A percentile compares a stretch with the other conserved stretches of the same genome.
Conservation (phyloP, 2,329 filamentous ascomycete genomes). For the Colletotrichum coccodes region DNA sequence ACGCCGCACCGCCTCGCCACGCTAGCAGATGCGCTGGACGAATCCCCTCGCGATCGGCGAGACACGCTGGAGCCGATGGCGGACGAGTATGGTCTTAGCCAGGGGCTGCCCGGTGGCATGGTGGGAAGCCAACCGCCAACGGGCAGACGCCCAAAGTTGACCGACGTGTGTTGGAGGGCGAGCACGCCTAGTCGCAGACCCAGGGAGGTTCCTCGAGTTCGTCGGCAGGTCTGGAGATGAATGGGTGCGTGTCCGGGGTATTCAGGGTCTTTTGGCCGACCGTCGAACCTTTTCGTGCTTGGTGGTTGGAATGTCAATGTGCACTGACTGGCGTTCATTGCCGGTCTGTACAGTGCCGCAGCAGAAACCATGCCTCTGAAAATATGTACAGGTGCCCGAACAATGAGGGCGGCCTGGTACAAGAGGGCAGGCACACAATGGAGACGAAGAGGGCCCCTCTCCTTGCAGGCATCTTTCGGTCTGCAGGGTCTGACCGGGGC, state of each 20-base stretch:
- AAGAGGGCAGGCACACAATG: neutral
- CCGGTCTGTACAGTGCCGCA: neutral
- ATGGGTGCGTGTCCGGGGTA: neutral
- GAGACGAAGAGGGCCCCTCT: neutral
- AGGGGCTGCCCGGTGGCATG: slow-evolving; percentile 12
- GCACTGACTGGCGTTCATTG: neutral
- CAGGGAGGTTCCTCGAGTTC: slow-evolving; percentile 12
- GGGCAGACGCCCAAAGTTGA: slow-evolving; percentile 20
- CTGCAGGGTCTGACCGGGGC: slow-evolving; percentile 18
- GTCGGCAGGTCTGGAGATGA: neutral
- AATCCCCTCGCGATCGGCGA: slow-evolving; percentile 27
- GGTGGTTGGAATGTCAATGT: neutral
- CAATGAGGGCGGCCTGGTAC: neutral
- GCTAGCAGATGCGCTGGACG: slow-evolving; percentile 18
- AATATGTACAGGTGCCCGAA: neutral
- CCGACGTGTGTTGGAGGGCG: slow-evolving; percentile 9
- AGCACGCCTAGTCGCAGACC: neutral
- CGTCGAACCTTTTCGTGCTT: neutral
- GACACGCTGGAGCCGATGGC: slow-evolving; percentile 18
- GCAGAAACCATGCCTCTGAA: neutral
- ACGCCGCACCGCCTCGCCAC: slow-evolving; percentile 17
- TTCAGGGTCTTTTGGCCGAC: slow-evolving; percentile 10
- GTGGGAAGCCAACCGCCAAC: slow-evolving; percentile 6
- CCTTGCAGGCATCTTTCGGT: slow-evolving; percentile 18
- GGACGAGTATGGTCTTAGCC: slow-evolving; percentile 18